Conservation (phyloP, 768 basidiomycete genomes). For the Goffeauzyma gilvescens region DNA sequence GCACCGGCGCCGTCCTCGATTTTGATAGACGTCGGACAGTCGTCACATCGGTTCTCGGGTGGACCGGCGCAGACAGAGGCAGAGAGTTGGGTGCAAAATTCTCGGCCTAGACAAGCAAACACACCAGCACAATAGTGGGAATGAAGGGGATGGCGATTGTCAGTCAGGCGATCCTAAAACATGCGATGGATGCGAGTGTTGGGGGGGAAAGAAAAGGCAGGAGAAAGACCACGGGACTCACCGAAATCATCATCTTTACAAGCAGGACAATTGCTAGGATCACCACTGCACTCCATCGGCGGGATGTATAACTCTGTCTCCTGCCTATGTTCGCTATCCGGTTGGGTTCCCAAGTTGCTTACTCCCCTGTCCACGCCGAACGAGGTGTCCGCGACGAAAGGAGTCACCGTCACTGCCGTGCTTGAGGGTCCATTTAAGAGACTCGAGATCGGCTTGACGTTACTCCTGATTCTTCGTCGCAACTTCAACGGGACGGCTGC, state of each 20-base stretch:
- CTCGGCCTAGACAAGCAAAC: slow-evolving; percentile 1
- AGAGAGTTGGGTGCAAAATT: slow-evolving; percentile 10
- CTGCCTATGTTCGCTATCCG: no score
- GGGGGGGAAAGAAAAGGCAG: no score
- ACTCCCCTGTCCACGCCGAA: no score
- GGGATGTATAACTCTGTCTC: slow-evolving; percentile 7
- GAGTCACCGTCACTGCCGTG: no score
- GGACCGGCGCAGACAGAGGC: slow-evolving; percentile 7
- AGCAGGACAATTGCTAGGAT: slow-evolving; percentile 10
- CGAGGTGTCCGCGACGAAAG: no score
- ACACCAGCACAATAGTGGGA: background rate
- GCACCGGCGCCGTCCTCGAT: background rate
- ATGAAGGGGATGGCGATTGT: background rate
- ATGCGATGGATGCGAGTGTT: no score
- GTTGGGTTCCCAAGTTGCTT: no score
- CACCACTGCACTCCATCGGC: slow-evolving; percentile 10
- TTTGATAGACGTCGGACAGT: slow-evolving; percentile 2
- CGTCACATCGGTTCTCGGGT: slow-evolving; percentile 8
- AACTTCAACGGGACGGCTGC: slow-evolving; percentile 69
- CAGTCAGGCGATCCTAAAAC: background rate
- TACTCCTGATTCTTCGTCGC: slow-evolving; percentile 37
- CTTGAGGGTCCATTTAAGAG: no score
- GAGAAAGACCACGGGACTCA: no score
- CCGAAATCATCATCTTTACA: slow-evolving; percentile 12
- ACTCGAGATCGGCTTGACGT: no score